A percentile compares a stretch with the other conserved stretches of the same genome.
These are phyloP conservation scores for Geosmithia putterillii DNA, from an alignment of 2,329 filamentous ascomycete species.

Conservation along the genomic window DNA sequence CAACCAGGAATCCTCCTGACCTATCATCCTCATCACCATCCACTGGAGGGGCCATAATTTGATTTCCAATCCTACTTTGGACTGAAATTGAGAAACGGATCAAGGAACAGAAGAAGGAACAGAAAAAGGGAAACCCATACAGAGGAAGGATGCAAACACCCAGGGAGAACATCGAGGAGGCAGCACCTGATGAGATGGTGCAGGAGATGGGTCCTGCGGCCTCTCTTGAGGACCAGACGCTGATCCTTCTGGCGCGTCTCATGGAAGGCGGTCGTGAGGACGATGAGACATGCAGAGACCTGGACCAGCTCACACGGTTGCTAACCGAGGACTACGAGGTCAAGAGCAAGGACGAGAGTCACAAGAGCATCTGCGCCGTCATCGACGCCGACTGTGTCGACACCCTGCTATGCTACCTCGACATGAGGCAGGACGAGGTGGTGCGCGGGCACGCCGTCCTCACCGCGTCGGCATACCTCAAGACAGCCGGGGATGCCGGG, in stretches of 20 bases:
- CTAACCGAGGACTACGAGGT: slow-evolving; percentile 40
- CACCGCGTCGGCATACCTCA: slow-evolving; percentile 72
- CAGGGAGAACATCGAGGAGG: slow-evolving; percentile 20
- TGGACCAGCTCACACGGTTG: slow-evolving; percentile 47
- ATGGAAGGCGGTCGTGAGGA: slow-evolving; percentile 87
- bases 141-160: background rate
- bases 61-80: background rate
- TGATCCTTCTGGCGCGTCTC: slow-evolving; percentile 72
- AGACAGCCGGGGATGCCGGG: slow-evolving; percentile 61
- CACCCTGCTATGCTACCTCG: slow-evolving; percentile 74
- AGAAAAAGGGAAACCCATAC: too few relatives aligned
- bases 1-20: background rate
- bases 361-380: slow-evolving; percentile 42
- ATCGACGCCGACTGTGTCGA: slow-evolving; percentile 69
- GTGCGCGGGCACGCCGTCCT: slow-evolving; percentile 74
- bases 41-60: background rate
- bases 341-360: slow-evolving; percentile 26
- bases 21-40: background rate
- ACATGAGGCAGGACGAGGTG: slow-evolving; percentile 63
- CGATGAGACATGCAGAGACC: slow-evolving; percentile 50
- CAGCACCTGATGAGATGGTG: slow-evolving; percentile 12
- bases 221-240: slow-evolving; percentile 49
- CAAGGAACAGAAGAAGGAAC: background rate
- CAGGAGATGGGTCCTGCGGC: slow-evolving; percentile 16
- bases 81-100: background rate